Base-by-base conservation (phyloP, 768 basidiomycete genomes). In the Hirschioporus abietinus region DNA sequence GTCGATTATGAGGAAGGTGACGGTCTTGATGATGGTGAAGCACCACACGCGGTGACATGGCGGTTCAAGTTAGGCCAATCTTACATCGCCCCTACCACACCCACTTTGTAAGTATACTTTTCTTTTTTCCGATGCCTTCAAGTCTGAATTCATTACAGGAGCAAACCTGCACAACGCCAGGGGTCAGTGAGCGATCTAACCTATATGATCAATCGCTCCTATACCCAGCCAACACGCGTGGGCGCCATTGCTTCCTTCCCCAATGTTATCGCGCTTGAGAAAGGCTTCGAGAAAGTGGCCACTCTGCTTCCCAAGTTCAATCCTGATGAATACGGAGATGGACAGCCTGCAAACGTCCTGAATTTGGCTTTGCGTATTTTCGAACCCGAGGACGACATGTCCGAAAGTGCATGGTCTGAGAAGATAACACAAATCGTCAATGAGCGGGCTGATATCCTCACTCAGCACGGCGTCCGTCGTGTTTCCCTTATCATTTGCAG, bases 1-100 rank as follows among this genome's bases (percentile, higher is more conserved):
- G 84, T 99, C 67, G 96, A 99, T 75, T 95, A 96, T 75, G 95
- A 98, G 73, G 93, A 95, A 75, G 96, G 94, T 4, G 92, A 96
- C 72, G 84, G 86, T 23, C 74, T 86, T 23, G 94, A 94, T 71
- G 92, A 93, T 68, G 92, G 90, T 34, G 93, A 95, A 68, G 84
- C 86, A 2, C 90, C 92, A 15, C 84, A 85, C 68, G 86, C 91
- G 63, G 83, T 96, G 26, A 93, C 89, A 6, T 99, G 97, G 97
- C 86, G 93, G 57, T 99, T 99, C 87, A 96, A 95, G 76, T 84
- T 99, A 59, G 92, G 94, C 60, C 90, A 89, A 74, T 89, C 92
- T 0, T 91, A 92, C 75, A 92, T 92, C 20, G 91, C 92, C 35
- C 93, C 93, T 0, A 83, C 91, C 5, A 96, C 95, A 2, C 95